Conservation (phyloP, 768 basidiomycete species). For the Boletus sp. region DNA sequence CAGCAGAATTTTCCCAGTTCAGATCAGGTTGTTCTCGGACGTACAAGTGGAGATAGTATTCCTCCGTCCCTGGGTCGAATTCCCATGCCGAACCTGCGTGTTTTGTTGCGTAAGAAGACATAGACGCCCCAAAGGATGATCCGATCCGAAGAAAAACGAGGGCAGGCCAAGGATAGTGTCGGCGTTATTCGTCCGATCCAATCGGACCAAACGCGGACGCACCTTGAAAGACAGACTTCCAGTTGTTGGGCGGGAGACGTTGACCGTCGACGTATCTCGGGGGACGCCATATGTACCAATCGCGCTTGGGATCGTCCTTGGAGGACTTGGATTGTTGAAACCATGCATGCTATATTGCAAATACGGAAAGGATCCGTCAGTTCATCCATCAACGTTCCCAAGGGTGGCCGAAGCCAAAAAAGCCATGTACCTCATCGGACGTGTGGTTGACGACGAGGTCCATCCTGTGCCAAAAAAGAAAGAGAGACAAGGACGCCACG, state of each 20-base stretch:
- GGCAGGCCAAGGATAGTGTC: neutral
- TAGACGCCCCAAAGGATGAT: neutral
- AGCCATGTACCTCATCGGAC: conserved; percentile 51
- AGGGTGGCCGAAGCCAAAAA: neutral
- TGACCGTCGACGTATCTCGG: conserved; percentile 52
- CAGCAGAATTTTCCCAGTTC: conserved; percentile 70
- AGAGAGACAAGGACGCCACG: conserved; percentile 6
- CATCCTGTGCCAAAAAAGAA: conserved; percentile 44
- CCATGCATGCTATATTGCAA: conserved; percentile 57
- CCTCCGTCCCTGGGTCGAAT: conserved; percentile 57
- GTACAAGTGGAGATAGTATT: conserved; percentile 74
- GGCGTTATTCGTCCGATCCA: neutral
- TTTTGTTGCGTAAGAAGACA: neutral
- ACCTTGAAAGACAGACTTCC: conserved; percentile 68
- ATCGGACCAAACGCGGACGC: conserved; percentile 1
- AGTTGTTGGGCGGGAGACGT: conserved; percentile 67
- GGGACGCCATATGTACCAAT: conserved; percentile 77
- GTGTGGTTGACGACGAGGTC: conserved; percentile 77
- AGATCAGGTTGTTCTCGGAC: conserved; percentile 67
- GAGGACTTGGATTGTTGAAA: conserved; percentile 57
- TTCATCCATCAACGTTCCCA: neutral
- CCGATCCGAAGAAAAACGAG: conserved; percentile 3
- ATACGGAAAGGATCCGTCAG: neutral
- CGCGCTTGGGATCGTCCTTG: conserved; percentile 53
- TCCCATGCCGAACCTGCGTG: conserved; percentile 64